phyloP scores from a whole-genome alignment of 2,329 filamentous ascomycete genomes.

The Venturia effusa region DNA sequence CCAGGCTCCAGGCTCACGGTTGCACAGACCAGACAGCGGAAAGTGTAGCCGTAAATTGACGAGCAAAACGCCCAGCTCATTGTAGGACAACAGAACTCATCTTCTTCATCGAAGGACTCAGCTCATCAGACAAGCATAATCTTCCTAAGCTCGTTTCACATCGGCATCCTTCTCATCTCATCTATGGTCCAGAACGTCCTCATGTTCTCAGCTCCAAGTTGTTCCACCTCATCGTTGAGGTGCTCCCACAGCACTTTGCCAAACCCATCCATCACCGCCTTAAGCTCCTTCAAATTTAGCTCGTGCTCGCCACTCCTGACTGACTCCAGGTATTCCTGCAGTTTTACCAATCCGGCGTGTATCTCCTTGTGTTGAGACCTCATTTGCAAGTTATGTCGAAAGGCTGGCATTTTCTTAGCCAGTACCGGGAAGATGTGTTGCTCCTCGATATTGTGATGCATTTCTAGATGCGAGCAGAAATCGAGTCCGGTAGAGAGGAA shows the following conservation, averaged over 20 bases:
- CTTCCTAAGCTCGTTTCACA: background rate
- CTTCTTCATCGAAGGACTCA: too few relatives aligned
- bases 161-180: constrained; percentile 45
- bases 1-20: too few relatives aligned
- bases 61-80: too few relatives aligned
- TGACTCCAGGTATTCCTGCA: constrained; percentile 53
- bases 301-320: constrained; percentile 54
- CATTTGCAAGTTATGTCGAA: constrained; percentile 43
- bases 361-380: constrained; percentile 63
- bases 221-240: constrained; percentile 71
- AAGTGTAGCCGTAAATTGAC: too few relatives aligned
- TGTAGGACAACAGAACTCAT: too few relatives aligned
- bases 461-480: constrained; percentile 58
- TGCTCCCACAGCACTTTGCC: constrained; percentile 70
- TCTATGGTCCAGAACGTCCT: constrained; percentile 66
- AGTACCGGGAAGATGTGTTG: constrained; percentile 68
- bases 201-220: constrained; percentile 80
- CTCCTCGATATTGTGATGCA: constrained; percentile 80
- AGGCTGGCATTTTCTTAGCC: constrained; percentile 68
- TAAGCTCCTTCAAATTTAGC: constrained; percentile 47
- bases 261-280: constrained; percentile 65
- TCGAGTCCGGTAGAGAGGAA: constrained; percentile 59
- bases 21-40: too few relatives aligned
- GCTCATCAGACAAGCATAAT: too few relatives aligned
- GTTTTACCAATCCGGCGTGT: constrained; percentile 59